Conservation (phyloP, 176 grass and related monocot genomes). For the Carex kokanica region DNA sequence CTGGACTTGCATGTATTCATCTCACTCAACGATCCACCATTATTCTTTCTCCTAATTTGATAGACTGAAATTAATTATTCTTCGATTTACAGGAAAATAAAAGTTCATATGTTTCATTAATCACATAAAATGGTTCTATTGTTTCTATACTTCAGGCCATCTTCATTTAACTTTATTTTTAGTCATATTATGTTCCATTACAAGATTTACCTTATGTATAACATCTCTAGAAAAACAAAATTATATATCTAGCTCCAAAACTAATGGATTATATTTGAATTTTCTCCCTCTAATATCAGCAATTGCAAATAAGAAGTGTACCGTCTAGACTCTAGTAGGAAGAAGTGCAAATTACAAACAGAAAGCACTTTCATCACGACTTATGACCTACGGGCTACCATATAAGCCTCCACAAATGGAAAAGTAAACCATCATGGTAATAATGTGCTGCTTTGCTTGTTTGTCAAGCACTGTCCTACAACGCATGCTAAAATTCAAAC, state of each 20-base stretch:
- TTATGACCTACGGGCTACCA: background rate
- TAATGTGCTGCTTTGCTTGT: background rate
- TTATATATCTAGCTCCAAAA: too few relatives aligned
- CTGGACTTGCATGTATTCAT: background rate
- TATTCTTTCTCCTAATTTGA: too few relatives aligned
- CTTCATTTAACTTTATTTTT: background rate
- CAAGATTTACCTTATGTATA: background rate
- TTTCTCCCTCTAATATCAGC: background rate
- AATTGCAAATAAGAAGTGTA: too few relatives aligned
- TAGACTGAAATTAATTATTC: background rate
- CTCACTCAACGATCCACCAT: background rate
- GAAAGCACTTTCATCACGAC: background rate
- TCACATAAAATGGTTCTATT: background rate
- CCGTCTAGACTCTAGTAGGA: too few relatives aligned
- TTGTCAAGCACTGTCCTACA: constrained; percentile 7
- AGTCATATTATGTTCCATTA: background rate
- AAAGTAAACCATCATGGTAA: constrained; percentile 1
- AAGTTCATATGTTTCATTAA: background rate
- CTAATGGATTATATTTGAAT: background rate
- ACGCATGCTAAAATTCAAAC: constrained; percentile 14
- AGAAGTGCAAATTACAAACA: too few relatives aligned
- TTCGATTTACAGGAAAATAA: background rate
- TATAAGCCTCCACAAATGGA: background rate
- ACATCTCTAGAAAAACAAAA: too few relatives aligned
- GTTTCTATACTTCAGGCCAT: background rate